A percentile compares a stretch with the other conserved stretches of the same genome.
Evolutionary conservation across 768 basidiomycete genomes (phyloP).

Genomic region (Neoboletus magnificus): DNA sequence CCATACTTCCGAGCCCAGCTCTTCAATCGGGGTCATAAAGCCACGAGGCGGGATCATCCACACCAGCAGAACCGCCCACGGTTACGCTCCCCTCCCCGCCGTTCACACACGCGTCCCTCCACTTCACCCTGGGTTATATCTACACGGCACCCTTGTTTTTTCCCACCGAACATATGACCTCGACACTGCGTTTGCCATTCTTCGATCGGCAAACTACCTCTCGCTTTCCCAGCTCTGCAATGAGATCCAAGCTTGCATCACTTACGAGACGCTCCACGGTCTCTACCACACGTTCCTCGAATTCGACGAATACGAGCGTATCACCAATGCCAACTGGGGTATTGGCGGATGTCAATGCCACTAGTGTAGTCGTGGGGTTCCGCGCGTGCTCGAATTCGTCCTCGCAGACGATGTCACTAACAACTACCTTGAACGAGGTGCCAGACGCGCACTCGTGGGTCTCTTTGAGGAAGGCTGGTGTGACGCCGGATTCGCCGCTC

Average conservation of each 20-base stretch:
- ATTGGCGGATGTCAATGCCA: constrained; percentile 81
- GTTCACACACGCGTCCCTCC: constrained; percentile 90
- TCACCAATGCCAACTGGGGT: constrained; percentile 77
- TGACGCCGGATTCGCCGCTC: constrained; percentile 70
- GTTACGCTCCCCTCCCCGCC: constrained; percentile 85
- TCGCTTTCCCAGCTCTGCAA: constrained; percentile 65
- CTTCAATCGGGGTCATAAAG: constrained; percentile 54
- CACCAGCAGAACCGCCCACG: constrained; percentile 46
- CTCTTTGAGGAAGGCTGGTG: constrained; percentile 91
- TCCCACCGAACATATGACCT: constrained; percentile 93
- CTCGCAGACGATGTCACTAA: constrained; percentile 75
- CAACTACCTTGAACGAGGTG: constrained; percentile 62
- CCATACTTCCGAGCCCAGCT: constrained; percentile 84
- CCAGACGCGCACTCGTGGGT: constrained; percentile 72
- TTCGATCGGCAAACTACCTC: constrained; percentile 80
- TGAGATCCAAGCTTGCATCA: constrained; percentile 80
- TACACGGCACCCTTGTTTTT: constrained; percentile 91
- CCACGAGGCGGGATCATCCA: constrained; percentile 27
- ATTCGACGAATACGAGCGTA: constrained; percentile 72
- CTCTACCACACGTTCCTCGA: constrained; percentile 81
- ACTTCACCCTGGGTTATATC: constrained; percentile 92
- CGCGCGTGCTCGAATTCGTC: constrained; percentile 82
- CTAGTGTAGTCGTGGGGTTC: constrained; percentile 77
- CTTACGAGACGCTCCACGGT: constrained; percentile 87
- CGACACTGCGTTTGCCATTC: constrained; percentile 85